These are phyloP conservation scores for Yamadazyma triangularis DNA, from an alignment of 1,139 yeast genomes.

Conservation along the genomic window DNA sequence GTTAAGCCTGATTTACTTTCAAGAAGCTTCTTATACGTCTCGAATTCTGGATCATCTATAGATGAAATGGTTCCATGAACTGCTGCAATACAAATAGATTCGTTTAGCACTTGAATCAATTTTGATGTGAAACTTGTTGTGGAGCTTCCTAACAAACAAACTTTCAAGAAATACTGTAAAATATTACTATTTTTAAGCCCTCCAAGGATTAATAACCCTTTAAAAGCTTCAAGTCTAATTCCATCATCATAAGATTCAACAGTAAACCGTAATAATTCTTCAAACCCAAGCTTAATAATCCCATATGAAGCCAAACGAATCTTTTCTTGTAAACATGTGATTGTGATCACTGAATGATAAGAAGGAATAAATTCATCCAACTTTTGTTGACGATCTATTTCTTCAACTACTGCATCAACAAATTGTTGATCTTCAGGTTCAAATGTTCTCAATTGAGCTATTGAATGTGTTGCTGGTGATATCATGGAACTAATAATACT, in stretches of 20 bases:
- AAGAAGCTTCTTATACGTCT: slow-evolving; percentile 26
- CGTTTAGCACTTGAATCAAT: slow-evolving; percentile 44
- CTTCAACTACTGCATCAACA: slow-evolving; percentile 25
- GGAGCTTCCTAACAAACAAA: slow-evolving; percentile 49
- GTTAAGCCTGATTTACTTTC: slow-evolving; percentile 13
- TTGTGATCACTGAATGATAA: slow-evolving; percentile 54
- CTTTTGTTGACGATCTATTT: slow-evolving; percentile 69
- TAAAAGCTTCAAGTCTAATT: slow-evolving; percentile 65
- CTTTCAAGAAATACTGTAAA: slow-evolving; percentile 57
- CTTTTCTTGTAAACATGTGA: slow-evolving; percentile 54
- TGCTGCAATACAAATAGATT: slow-evolving; percentile 65
- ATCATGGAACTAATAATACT: slow-evolving; percentile 23
- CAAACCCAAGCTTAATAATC: slow-evolving; percentile 46
- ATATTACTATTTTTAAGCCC: slow-evolving; percentile 65
- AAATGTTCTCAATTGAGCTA: neutral
- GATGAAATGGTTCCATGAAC: slow-evolving; percentile 52
- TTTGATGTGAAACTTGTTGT: slow-evolving; percentile 50
- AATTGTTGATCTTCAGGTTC: slow-evolving; percentile 16
- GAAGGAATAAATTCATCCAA: slow-evolving; percentile 89
- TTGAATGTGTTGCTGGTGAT: slow-evolving; percentile 2
- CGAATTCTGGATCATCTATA: slow-evolving; percentile 58
- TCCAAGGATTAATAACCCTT: slow-evolving; percentile 67
- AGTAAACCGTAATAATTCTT: slow-evolving; percentile 50
- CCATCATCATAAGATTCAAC: slow-evolving; percentile 44
- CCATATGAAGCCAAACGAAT: slow-evolving; percentile 59